Evolutionary conservation across 2,329 filamentous ascomycete species (phyloP).

Genomic region (Tolypocladium endophyticum): DNA sequence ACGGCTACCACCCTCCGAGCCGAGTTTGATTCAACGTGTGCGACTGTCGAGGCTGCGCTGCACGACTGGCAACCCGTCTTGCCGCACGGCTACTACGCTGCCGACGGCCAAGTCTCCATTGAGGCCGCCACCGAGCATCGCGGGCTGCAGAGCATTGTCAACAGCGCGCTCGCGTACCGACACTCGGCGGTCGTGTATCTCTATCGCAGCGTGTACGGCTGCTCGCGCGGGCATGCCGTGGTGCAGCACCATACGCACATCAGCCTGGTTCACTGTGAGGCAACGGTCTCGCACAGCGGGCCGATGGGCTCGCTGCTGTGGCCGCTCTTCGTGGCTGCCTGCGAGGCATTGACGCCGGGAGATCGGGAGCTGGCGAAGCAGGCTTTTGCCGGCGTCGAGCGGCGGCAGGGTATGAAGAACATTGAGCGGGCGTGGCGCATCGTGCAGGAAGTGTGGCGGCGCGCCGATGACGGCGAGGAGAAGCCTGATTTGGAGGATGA

Average conservation of each 20-base stretch:
- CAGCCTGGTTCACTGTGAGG: slow-evolving; percentile 42
- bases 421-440: slow-evolving; percentile 51
- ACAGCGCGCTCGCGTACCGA: slow-evolving; percentile 50
- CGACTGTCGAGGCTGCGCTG: slow-evolving; percentile 45
- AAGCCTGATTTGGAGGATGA: slow-evolving; percentile 7
- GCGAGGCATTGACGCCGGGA: slow-evolving; percentile 39
- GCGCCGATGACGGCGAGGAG: slow-evolving; percentile 26
- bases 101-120: not conserved
- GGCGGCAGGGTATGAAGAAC: slow-evolving; percentile 54
- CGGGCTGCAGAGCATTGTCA: slow-evolving; percentile 41
- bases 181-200: slow-evolving; percentile 49
- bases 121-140: slow-evolving; percentile 20
- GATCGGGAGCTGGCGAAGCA: slow-evolving; percentile 41
- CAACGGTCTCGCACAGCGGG: slow-evolving; percentile 42
- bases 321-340: slow-evolving; percentile 54
- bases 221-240: slow-evolving; percentile 31
- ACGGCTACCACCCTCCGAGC: slow-evolving; percentile 37
- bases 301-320: slow-evolving; percentile 55
- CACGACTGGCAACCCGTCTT: slow-evolving; percentile 44
- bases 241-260: slow-evolving; percentile 44
- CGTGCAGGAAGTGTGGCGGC: slow-evolving; percentile 50
- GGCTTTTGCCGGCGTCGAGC: slow-evolving; percentile 42
- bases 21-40: slow-evolving; percentile 39
- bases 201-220: slow-evolving; percentile 42
- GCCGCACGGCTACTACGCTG: slow-evolving; percentile 21